Evolutionary conservation across 2,329 filamentous ascomycete species (phyloP), one percentile per base, ranked within the genome.

Genomic region (Arthrobotrys megalospora): DNA sequence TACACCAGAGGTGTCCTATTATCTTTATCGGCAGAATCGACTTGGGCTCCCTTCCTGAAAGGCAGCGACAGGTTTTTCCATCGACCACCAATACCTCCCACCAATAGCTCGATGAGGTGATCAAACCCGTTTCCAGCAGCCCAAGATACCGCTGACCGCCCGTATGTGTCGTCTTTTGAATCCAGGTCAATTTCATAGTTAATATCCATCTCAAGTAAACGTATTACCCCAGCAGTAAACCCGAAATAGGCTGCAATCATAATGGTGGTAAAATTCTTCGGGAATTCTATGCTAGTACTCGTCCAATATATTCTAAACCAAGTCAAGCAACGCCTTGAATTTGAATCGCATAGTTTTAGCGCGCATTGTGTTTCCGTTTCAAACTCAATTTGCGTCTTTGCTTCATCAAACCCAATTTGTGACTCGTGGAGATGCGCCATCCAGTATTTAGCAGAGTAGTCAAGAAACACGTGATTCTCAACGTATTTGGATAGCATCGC

Each of bases 101-200:
- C 6, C 3, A 60, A 24, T 60, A 41, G 34, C 34, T 41, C 53
- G 19, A 60, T 32, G 41, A 45, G 8, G 11, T 16, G 4, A 10
- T 55, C 36, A 16, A 69, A 69, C 48, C 63, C 65, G 21, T 69
- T 69, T 41, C n/a, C 48, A 12, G 50, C 65, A 36, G 65, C 65
- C 65, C 65, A 69, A 38, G 65, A 69, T 48, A 69, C 1, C 2
- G 65, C 50, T 1, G 65, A 47, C 19, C 65, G 36, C 36, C 32
- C 50, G 12, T 58, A 60, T 24, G 32, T 41, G 14, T 38, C 7
- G 12, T 67, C 63, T n/a, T 41, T 55, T 6, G 16, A 24, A 50
- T 67, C 36, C 4, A 67, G n/a, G 28, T 53, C 12, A 34, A 38
- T 43, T 0, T 41, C 43, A 4, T 34, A 12, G 28, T 53, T 7